These are phyloP conservation scores for Ogataea hybrid DNA, from an alignment of 1,139 yeast genomes.

Conservation along the genomic window DNA sequence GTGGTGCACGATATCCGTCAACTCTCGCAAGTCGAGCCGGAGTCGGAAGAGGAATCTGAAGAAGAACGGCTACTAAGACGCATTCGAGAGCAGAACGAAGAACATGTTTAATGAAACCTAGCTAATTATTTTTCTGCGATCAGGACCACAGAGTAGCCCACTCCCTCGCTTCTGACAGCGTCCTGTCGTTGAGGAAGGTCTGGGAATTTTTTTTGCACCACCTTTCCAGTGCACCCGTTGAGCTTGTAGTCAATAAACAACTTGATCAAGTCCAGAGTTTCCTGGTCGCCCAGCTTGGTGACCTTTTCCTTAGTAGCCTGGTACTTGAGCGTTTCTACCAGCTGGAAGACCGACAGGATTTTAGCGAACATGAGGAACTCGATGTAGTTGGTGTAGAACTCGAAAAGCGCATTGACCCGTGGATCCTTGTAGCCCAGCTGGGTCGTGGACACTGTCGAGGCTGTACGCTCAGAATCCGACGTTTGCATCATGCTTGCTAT, in stretches of 20 bases:
- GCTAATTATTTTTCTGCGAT: conserved; percentile 22
- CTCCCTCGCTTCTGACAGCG: conserved; percentile 21
- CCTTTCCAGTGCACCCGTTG: conserved; percentile 22
- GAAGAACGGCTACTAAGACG: neutral
- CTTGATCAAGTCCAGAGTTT: conserved; percentile 20
- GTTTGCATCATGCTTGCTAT: conserved; percentile 3
- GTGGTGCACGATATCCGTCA: conserved; percentile 6
- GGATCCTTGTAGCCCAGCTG: conserved; percentile 22
- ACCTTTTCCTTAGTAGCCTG: neutral
- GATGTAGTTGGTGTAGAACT: conserved; percentile 26
- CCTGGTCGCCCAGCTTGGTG: conserved; percentile 7
- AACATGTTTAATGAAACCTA: conserved; percentile 1
- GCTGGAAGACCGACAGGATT: conserved; percentile 15
- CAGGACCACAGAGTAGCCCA: conserved; percentile 23
- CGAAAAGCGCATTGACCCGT: conserved; percentile 27
- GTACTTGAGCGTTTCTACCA: conserved; percentile 14
- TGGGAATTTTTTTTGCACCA: conserved; percentile 16
- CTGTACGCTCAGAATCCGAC: conserved; percentile 11
- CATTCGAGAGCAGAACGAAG: neutral
- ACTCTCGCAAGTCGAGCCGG: conserved; percentile 10
- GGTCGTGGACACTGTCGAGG: conserved; percentile 5
- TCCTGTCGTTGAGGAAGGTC: conserved; percentile 5
- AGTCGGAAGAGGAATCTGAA: neutral
- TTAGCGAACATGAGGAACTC: conserved; percentile 27
- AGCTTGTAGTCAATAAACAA: conserved; percentile 29